Conservation (phyloP, 257 asterid genomes). For the Ophiorrhiza pumila region DNA sequence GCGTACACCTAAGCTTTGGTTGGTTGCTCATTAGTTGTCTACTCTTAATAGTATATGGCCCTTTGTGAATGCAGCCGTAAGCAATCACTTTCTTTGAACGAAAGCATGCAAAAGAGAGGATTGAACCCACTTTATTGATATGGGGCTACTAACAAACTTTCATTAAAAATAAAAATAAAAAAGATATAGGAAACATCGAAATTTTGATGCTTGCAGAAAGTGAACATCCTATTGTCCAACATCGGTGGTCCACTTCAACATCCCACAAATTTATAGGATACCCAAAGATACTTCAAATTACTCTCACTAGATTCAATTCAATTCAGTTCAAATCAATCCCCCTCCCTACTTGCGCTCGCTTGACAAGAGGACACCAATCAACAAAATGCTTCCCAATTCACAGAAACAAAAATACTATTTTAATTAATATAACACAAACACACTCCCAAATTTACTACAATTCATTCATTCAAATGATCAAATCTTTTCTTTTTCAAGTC, state of each 20-base stretch:
- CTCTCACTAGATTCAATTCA: not conserved
- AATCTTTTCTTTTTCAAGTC: not conserved
- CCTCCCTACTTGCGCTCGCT: too few relatives aligned
- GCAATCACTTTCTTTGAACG: conserved; percentile 7
- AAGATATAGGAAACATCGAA: conserved; percentile 32
- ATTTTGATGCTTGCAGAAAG: conserved; percentile 40
- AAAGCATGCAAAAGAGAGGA: conserved; percentile 4
- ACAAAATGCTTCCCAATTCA: not conserved
- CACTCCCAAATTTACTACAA: not conserved
- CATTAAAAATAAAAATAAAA: not conserved
- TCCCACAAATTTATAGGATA: conserved; percentile 12
- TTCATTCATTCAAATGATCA: not conserved
- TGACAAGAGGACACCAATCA: too few relatives aligned
- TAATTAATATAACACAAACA: not conserved
- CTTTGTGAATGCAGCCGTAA: conserved; percentile 1
- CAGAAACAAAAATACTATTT: not conserved
- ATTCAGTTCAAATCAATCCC: too few relatives aligned
- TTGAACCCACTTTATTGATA: conserved; percentile 6
- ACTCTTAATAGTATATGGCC: not conserved
- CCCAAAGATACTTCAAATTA: not conserved
- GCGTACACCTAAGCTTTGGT: not conserved
- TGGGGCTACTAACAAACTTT: not conserved
- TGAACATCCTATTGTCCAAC: conserved; percentile 46
- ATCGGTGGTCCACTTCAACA: conserved; percentile 41
- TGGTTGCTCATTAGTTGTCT: not conserved